phyloP scores from a whole-genome alignment of 1,284 basidiomycete species.

The Cryptococcus hybrid region DNA sequence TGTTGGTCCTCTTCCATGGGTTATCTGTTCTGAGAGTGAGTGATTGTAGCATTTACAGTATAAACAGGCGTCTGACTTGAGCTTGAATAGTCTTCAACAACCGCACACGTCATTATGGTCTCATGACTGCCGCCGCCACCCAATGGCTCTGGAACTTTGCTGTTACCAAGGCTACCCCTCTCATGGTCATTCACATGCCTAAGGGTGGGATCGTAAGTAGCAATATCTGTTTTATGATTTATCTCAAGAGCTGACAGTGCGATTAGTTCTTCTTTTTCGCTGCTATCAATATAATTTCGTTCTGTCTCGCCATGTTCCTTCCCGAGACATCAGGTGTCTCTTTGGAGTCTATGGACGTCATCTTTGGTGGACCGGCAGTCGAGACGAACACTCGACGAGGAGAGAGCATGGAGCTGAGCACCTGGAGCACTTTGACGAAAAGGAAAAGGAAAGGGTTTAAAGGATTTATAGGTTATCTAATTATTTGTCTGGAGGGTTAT shows the following conservation, averaged over 20 bases:
- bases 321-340: constrained; percentile 70
- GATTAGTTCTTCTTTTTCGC: constrained; percentile 48
- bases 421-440: background rate
- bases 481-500: too few species aligned
- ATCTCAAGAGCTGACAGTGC: background rate
- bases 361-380: constrained; percentile 62
- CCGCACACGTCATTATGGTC: constrained; percentile 71
- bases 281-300: constrained; percentile 40
- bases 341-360: constrained; percentile 60
- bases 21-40: constrained; percentile 57
- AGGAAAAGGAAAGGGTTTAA: too few species aligned
- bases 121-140: constrained; percentile 65
- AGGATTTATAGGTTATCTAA: too few species aligned
- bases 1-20: constrained; percentile 41
- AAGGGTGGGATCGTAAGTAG: constrained; percentile 34
- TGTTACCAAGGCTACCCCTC: constrained; percentile 67
- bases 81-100: constrained; percentile 63
- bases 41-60: background rate
- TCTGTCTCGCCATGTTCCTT: constrained; percentile 48
- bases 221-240: background rate
- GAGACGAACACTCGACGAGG: constrained; percentile 11
- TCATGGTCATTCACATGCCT: constrained; percentile 55
- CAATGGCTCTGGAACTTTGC: constrained; percentile 78
- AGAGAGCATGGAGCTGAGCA: constrained; percentile 7
- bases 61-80: too few species aligned